phyloP scores from a whole-genome alignment of 768 basidiomycete species.

The Boletus edulis region DNA sequence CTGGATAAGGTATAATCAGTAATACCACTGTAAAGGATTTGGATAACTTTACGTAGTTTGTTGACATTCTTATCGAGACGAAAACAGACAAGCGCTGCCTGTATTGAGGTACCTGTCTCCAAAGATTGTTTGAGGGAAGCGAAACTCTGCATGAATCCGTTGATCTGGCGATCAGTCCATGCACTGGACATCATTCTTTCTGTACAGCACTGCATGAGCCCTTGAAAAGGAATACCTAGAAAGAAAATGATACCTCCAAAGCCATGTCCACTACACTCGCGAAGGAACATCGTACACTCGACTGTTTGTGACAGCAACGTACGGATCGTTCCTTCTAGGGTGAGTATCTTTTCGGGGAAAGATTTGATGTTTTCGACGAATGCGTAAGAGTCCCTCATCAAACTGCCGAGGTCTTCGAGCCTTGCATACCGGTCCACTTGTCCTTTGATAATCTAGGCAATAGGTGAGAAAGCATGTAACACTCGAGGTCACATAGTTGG shows the following conservation, averaged over 20 bases:
- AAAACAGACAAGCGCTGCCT: conserved; percentile 26
- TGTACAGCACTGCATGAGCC: conserved; percentile 11
- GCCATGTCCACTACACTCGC: conserved; percentile 34
- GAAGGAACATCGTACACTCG: conserved; percentile 37
- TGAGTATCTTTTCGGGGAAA: conserved; percentile 27
- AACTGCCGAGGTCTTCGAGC: conserved; percentile 23
- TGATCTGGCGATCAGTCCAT: conserved; percentile 22
- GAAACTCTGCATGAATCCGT: conserved; percentile 21
- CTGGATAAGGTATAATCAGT: conserved; percentile 9
- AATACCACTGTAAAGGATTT: not conserved
- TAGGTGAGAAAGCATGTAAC: conserved; percentile 5
- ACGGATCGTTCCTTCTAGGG: conserved; percentile 27
- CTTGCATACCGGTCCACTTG: conserved; percentile 27
- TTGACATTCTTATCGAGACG: conserved; percentile 28
- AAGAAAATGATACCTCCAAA: conserved; percentile 28
- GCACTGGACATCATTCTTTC: conserved; percentile 15
- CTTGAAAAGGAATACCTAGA: not conserved
- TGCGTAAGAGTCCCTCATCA: conserved; percentile 32
- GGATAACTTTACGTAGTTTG: conserved; percentile 20
- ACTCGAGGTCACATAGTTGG: not conserved
- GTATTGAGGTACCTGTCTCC: conserved; percentile 23
- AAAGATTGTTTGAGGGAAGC: conserved; percentile 25
- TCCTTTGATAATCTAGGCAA: conserved; percentile 23
- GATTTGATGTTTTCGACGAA: conserved; percentile 31
- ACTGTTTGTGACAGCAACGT: conserved; percentile 32